phyloP scores from a whole-genome alignment of 1,284 basidiomycete genomes.

The Naganishia cerealis region DNA sequence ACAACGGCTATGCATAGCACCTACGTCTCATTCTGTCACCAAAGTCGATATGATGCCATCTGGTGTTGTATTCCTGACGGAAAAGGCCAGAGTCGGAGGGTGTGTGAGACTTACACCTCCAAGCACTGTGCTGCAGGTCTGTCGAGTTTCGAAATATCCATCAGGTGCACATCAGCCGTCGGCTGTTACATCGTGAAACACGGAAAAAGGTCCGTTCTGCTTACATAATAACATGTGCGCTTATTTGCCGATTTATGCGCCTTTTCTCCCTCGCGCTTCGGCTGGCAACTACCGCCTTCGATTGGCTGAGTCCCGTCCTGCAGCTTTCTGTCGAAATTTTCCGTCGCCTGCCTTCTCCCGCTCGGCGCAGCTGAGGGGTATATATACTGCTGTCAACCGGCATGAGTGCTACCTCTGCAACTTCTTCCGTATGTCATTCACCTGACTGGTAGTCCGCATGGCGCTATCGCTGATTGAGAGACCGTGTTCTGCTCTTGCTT shows the following conservation, averaged over 20 bases:
- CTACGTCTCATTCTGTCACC: no score
- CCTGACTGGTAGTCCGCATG: background rate
- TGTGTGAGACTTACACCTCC: no score
- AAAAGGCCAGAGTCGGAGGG: no score
- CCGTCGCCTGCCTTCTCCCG: constrained; percentile 10
- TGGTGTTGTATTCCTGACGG: no score
- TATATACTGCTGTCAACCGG: constrained; percentile 1
- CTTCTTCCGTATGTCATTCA: background rate
- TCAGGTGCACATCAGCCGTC: no score
- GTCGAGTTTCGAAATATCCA: no score
- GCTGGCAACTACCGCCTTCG: background rate
- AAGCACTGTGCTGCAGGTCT: no score
- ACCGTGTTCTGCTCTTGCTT: background rate
- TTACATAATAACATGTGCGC: background rate
- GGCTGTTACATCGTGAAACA: background rate
- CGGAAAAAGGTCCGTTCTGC: background rate
- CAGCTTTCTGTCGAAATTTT: constrained; percentile 20
- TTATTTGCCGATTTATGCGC: background rate
- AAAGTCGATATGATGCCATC: no score
- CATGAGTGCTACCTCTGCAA: background rate
- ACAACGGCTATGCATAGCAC: no score
- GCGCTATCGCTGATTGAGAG: background rate
- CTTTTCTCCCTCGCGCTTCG: background rate
- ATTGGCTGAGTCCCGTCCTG: constrained; percentile 3
- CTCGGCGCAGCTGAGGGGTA: background rate